phyloP scores from a whole-genome alignment of 306 rosid genomes.

The Glycine latifolia region DNA sequence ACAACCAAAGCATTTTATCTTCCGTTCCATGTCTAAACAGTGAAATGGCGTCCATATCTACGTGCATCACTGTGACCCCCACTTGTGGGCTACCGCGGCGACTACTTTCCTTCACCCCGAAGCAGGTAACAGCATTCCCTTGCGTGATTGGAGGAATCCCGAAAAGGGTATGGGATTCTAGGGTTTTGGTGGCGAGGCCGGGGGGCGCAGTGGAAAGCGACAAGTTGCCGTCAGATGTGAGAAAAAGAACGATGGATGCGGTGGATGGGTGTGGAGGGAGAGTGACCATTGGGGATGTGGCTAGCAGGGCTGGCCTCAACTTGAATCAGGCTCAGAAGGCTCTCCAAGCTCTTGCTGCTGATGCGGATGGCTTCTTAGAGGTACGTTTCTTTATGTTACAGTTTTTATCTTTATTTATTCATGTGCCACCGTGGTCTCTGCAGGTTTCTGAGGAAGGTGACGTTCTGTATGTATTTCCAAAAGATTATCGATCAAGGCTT shows the following conservation, averaged over 20 bases:
- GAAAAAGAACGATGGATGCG: conserved; percentile 95
- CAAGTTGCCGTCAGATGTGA: conserved; percentile 72
- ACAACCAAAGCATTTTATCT: background rate
- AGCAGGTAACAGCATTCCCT: background rate
- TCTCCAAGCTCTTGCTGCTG: conserved; percentile 90
- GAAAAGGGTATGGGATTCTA: conserved; percentile 47
- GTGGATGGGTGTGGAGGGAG: conserved; percentile 84
- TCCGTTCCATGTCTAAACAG: background rate
- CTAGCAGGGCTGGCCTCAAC: conserved; percentile 85
- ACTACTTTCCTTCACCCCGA: conserved; percentile 15
- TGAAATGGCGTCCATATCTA: conserved; percentile 20
- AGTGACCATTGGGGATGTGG: conserved; percentile 90
- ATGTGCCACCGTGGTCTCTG: conserved; percentile 62
- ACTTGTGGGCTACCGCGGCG: background rate
- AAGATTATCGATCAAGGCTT: conserved; percentile 85
- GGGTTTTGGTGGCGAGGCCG: conserved; percentile 65
- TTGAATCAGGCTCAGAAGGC: conserved; percentile 89
- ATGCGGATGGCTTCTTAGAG: conserved; percentile 90
- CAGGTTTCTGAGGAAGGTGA: conserved; percentile 98
- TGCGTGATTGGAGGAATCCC: background rate
- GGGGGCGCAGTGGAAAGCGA: conserved; percentile 82
- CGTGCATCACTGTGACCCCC: background rate
- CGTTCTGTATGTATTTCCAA: conserved; percentile 86
- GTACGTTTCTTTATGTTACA: conserved; percentile 35
- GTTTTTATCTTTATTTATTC: too few species aligned